Evolutionary conservation across 164 flowering plant genomes (phyloP).

Genomic region (Cinnamomum micranthum): DNA sequence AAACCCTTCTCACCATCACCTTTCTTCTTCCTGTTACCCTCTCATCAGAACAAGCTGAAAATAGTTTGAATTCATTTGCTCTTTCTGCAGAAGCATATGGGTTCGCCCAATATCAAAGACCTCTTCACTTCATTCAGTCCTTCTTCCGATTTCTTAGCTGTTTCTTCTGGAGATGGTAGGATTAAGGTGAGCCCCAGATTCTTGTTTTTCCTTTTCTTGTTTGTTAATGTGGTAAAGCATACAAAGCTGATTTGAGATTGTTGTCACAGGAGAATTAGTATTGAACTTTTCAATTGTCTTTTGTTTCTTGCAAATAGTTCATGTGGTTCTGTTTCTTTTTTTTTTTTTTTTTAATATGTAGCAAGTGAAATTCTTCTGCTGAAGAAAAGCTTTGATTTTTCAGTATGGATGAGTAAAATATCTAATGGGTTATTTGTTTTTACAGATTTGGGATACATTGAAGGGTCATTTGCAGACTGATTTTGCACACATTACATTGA

Average conservation of each 20-base stretch:
- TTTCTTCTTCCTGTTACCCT: no score
- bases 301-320: neutral
- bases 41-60: no score
- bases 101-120: slow-evolving; percentile 52
- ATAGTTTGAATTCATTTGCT: no score
- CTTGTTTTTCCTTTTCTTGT: no score
- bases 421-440: neutral
- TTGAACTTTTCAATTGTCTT: neutral
- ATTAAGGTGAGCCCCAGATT: slow-evolving; percentile 54
- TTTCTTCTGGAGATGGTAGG: slow-evolving; percentile 83
- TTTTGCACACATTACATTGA: slow-evolving; percentile 58
- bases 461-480: slow-evolving; percentile 87
- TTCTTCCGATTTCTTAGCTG: slow-evolving; percentile 61
- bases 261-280: neutral
- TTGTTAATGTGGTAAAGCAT: no score
- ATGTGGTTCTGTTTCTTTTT: no score
- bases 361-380: neutral
- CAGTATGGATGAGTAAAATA: neutral
- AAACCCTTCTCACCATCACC: no score
- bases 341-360: no score
- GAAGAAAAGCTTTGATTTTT: neutral
- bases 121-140: slow-evolving; percentile 81
- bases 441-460: slow-evolving; percentile 87
- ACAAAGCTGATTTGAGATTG: neutral
- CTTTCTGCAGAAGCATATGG: slow-evolving; percentile 34